phyloP scores from a whole-genome alignment of 305 asterid genomes.

The Rubia balearica region DNA sequence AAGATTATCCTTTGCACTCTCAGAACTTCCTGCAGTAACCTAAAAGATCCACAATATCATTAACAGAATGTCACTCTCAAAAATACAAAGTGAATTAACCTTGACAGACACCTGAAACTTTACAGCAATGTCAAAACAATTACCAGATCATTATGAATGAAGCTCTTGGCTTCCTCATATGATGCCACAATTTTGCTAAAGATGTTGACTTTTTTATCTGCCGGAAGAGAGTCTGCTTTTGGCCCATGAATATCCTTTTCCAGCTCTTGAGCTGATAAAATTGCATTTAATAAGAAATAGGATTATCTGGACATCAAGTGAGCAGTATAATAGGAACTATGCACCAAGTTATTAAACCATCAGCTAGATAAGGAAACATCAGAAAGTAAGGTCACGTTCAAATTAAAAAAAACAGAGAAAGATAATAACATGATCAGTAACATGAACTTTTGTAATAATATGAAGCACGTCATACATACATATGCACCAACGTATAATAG shows the following conservation, averaged over 20 bases:
- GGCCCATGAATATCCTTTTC: conserved; percentile 83
- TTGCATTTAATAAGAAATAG: conserved; percentile 19
- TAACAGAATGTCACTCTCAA: conserved; percentile 10
- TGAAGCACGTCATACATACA: too few species aligned
- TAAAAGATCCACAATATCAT: conserved; percentile 29
- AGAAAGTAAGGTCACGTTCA: background rate
- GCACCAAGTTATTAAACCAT: background rate
- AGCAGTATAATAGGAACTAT: background rate
- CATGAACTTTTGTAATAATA: background rate
- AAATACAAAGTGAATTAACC: background rate
- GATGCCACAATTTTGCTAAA: conserved; percentile 92
- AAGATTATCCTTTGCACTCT: conserved; percentile 79
- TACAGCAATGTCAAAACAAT: conserved; percentile 11
- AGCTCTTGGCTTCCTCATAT: conserved; percentile 81
- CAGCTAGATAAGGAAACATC: background rate
- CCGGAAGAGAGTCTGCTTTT: conserved; percentile 61
- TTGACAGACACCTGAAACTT: background rate
- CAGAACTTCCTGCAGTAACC: conserved; percentile 83
- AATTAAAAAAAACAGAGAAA: background rate
- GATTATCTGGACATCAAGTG: background rate
- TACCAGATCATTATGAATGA: conserved; percentile 85
- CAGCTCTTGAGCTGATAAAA: conserved; percentile 82
- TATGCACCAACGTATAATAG: background rate
- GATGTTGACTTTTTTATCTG: conserved; percentile 64
- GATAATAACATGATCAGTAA: background rate